A percentile compares a stretch with the other conserved stretches of the same genome.
phyloP scores from a whole-genome alignment of 208 protist genomes.

The Angomonas ambiguus region DNA sequence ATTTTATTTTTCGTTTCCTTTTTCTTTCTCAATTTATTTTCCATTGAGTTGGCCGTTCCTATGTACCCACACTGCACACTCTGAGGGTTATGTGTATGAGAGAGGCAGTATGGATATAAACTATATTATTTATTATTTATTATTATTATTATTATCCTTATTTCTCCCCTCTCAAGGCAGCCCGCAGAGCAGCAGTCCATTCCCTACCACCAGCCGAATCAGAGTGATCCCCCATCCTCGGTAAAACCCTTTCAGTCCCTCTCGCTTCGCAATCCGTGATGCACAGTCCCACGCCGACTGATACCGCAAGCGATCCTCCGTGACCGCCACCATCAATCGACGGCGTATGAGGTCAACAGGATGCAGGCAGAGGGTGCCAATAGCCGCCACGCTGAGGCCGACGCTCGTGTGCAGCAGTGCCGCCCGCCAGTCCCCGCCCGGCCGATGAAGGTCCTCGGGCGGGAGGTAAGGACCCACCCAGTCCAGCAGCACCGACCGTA shows the following conservation, averaged over 20 bases:
- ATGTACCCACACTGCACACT: too few species aligned
- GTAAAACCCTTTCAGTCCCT: slow-evolving; percentile 67
- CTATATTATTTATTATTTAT: background rate
- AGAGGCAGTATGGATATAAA: slow-evolving; percentile 6
- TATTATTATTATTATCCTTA: slow-evolving; percentile 1
- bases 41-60: too few species aligned
- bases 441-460: slow-evolving; percentile 27
- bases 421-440: slow-evolving; percentile 20
- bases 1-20: too few species aligned
- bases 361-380: slow-evolving; percentile 68
- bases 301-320: slow-evolving; percentile 61
- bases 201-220: slow-evolving; percentile 40
- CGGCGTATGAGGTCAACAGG: slow-evolving; percentile 72
- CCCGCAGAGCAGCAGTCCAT: slow-evolving; percentile 29
- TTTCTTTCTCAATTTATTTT: too few species aligned
- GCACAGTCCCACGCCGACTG: slow-evolving; percentile 45
- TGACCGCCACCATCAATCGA: slow-evolving; percentile 79
- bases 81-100: too few species aligned
- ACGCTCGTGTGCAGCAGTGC: slow-evolving; percentile 39
- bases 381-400: slow-evolving; percentile 38
- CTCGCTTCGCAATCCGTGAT: slow-evolving; percentile 40
- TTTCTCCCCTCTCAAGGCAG: slow-evolving; percentile 21
- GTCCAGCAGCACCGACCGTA: slow-evolving; percentile 35
- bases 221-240: slow-evolving; percentile 61
- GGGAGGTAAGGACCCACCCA: slow-evolving; percentile 41